phyloP scores from a whole-genome alignment of 176 grass and related monocot species.

The Rhipidocladum racemiflorum region DNA sequence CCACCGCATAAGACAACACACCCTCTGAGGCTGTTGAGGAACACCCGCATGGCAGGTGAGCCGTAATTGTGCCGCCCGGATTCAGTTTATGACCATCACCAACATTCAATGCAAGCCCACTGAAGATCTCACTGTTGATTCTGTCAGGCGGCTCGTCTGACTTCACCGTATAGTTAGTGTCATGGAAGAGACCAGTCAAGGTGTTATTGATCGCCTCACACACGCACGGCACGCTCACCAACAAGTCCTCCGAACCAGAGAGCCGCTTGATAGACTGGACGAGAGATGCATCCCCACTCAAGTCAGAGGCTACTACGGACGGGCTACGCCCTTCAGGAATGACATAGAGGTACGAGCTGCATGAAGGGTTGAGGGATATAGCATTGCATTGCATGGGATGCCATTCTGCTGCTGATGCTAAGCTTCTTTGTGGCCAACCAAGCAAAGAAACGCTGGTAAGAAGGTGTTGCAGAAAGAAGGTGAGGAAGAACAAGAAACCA shows the following conservation, averaged over 20 bases:
- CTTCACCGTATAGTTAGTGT: slow-evolving; percentile 26
- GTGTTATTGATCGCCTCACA: slow-evolving; percentile 20
- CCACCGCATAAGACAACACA: slow-evolving; percentile 47
- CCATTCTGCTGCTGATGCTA: slow-evolving; percentile 16
- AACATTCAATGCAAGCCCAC: slow-evolving; percentile 43
- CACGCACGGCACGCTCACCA: slow-evolving; percentile 46
- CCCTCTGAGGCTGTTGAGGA: slow-evolving; percentile 19
- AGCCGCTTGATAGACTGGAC: slow-evolving; percentile 24
- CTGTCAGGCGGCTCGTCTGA: not conserved
- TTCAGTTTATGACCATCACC: not conserved
- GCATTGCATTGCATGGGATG: slow-evolving; percentile 30
- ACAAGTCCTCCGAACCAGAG: slow-evolving; percentile 25
- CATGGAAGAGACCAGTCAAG: slow-evolving; percentile 45
- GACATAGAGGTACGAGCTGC: slow-evolving; percentile 57
- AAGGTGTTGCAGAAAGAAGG: slow-evolving; percentile 35
- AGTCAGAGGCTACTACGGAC: slow-evolving; percentile 17
- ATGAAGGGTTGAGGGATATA: slow-evolving; percentile 14
- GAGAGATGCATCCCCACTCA: slow-evolving; percentile 37
- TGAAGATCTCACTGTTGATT: slow-evolving; percentile 34
- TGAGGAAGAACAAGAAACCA: slow-evolving; percentile 32
- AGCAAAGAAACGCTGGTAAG: not conserved
- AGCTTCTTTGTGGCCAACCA: not conserved
- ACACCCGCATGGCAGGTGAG: slow-evolving; percentile 51
- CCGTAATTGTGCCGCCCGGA: not conserved
- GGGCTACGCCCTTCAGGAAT: slow-evolving; percentile 31